Evolutionary conservation across 768 basidiomycete genomes (phyloP).

Genomic region (Tulasnella sp.): DNA sequence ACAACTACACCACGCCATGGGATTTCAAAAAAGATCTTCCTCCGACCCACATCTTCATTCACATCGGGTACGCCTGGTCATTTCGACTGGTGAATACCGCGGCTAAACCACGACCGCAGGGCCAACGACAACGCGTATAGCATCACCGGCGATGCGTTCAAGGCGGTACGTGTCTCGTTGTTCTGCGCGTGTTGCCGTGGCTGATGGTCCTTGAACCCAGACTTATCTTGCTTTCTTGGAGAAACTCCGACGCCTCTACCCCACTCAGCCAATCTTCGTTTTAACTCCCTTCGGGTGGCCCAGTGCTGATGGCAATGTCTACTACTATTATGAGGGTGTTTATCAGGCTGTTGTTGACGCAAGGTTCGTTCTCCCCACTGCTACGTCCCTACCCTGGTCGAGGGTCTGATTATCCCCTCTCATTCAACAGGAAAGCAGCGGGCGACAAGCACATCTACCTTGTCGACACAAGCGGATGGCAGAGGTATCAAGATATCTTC

Average conservation of each 20-base stretch:
- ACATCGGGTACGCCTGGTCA: conserved; percentile 47
- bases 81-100: background rate
- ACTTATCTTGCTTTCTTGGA: conserved; percentile 50
- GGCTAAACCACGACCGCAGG: conserved; percentile 34
- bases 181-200: background rate
- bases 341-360: conserved; percentile 44
- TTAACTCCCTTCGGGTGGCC: conserved; percentile 63
- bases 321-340: conserved; percentile 48
- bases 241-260: conserved; percentile 47
- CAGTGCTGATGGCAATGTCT: conserved; percentile 45
- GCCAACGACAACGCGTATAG: conserved; percentile 57
- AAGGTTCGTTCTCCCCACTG: conserved; percentile 7
- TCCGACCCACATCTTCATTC: conserved; percentile 54
- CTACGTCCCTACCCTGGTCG: background rate
- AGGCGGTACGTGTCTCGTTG: conserved; percentile 21
- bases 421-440: conserved; percentile 38
- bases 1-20: conserved; percentile 61
- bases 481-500: conserved; percentile 45
- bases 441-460: conserved; percentile 52
- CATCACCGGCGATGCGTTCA: conserved; percentile 45
- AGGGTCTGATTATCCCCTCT: background rate
- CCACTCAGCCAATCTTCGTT: conserved; percentile 49
- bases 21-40: conserved; percentile 50
- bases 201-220: conserved; percentile 34
- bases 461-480: conserved; percentile 58